phyloP scores from a whole-genome alignment of 805 yeast species.

The Wickerhamiella kurtzmanii region DNA sequence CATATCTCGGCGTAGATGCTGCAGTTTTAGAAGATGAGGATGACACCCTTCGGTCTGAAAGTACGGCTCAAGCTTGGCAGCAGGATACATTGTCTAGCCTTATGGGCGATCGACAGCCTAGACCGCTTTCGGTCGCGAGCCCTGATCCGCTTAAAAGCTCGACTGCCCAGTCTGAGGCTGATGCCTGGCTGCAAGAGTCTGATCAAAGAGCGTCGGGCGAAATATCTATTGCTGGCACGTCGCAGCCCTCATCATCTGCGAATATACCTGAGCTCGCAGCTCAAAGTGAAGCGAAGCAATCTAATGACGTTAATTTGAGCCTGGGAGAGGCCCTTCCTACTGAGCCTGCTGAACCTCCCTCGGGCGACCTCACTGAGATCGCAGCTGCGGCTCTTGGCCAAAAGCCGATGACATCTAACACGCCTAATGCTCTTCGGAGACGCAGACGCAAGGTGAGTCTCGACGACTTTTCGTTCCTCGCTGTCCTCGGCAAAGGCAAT shows the following conservation, averaged over 20 bases:
- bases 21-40: not conserved
- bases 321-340: not conserved
- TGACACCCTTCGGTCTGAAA: too few relatives aligned
- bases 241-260: not conserved
- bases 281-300: not conserved
- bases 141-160: not conserved
- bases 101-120: not conserved
- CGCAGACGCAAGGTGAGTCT: slow-evolving; percentile 44
- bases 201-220: not conserved
- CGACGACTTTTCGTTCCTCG: slow-evolving; percentile 87
- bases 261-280: not conserved
- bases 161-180: not conserved
- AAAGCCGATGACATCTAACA: not conserved
- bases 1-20: not conserved
- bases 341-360: not conserved
- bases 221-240: not conserved
- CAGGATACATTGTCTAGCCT: not conserved
- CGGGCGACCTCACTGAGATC: not conserved
- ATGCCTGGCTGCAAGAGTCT: not conserved
- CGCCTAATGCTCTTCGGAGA: not conserved
- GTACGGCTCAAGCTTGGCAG: not conserved
- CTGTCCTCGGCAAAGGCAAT: slow-evolving; percentile 95
- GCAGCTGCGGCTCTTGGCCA: not conserved
- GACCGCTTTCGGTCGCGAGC: not conserved
- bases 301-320: too few relatives aligned